Evolutionary conservation across 805 yeast species (phyloP).

Genomic region (Yarrowia sp.): DNA sequence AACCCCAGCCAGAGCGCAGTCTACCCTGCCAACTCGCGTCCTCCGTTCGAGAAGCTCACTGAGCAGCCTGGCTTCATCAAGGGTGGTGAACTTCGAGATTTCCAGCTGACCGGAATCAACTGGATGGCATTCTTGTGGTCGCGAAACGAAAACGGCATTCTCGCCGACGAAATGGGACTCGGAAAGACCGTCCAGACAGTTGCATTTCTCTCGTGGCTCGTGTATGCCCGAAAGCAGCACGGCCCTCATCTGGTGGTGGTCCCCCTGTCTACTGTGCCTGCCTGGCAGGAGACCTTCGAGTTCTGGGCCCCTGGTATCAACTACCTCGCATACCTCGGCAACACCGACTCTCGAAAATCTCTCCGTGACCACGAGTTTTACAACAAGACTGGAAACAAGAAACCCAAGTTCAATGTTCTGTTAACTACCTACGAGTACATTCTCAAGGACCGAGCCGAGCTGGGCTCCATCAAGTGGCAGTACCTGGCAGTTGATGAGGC

Average conservation of each 20-base stretch:
- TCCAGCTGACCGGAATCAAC: constrained; percentile 95
- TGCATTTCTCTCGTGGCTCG: constrained; percentile 88
- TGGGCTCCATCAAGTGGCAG: constrained; percentile 89
- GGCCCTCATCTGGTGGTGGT: constrained; percentile 98
- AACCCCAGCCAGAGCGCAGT: constrained; percentile 76
- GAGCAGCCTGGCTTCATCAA: constrained; percentile 87
- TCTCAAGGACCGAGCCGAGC: constrained; percentile 76
- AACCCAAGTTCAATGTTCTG: constrained; percentile 85
- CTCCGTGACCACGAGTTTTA: constrained; percentile 85
- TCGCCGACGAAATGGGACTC: constrained; percentile 98
- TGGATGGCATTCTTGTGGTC: constrained; percentile 99
- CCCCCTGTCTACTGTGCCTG: constrained; percentile 92
- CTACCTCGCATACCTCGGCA: constrained; percentile 89
- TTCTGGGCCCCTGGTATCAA: constrained; percentile 96
- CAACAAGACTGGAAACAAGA: constrained; percentile 52
- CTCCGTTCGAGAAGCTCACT: constrained; percentile 80
- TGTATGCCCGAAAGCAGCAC: constrained; percentile 91
- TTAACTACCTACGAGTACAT: constrained; percentile 96
- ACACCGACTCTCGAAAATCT: constrained; percentile 74
- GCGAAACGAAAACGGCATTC: constrained; percentile 91
- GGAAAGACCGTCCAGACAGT: constrained; percentile 98
- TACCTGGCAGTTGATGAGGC: constrained; percentile 98
- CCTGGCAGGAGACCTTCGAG: constrained; percentile 99
- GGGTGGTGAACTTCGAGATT: constrained; percentile 89
- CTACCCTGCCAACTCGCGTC: constrained; percentile 67